Base-by-base conservation (phyloP, 1,284 basidiomycete species). In the Cutaneotrichosporon sp. region DNA sequence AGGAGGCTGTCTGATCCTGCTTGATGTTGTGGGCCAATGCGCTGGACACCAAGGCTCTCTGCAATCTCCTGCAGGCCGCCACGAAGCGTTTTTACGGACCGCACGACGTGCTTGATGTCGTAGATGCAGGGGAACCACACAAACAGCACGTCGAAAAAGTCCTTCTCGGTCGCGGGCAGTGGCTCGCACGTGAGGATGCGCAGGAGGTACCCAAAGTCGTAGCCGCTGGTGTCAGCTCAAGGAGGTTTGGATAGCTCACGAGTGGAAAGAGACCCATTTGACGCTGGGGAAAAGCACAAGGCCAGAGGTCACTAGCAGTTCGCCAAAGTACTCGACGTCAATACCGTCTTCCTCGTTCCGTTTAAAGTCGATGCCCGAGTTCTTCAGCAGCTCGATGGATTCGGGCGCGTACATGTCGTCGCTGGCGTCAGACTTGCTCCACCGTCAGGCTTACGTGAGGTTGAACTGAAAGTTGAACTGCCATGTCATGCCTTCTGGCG, bases 401-500 rank as follows among this genome's bases (percentile, higher is more conserved):
- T 98, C 94, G 14, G 92, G 94, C 17, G 92, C 89, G 74, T 89
- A 98, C 91, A 98, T 97, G 77, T 99, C 94, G 55, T 92, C 88
- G 65, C 88, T 91, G 73, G 21, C 20, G 35, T 36, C 30, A 45
- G 30, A 14, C 34, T 15, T 4, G 17, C n/a, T n/a, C 13, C 15
- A 23, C 1, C 4, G 13, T 7, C 18, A 35, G 43, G 42, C 88
- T 65, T 72, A 93, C 90, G 83, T 83, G 61, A 91, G 77, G 75
- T 84, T 90, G 77, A 98, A 99, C 63, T 84, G 83, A 77, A 99
- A 97, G 77, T 99, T 98, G 79, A 99, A 99, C 76, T 99, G 96
- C 94, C 94, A 99, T 33, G 92, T 97, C 48, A 88, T 88, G 46
- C 86, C 83, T 49, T 93, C 90, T 58, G 93, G 90, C 54, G 86